These are phyloP conservation scores for Penicillium arizonense DNA, from an alignment of 495 filamentous ascomycete species.

Conservation along the genomic window DNA sequence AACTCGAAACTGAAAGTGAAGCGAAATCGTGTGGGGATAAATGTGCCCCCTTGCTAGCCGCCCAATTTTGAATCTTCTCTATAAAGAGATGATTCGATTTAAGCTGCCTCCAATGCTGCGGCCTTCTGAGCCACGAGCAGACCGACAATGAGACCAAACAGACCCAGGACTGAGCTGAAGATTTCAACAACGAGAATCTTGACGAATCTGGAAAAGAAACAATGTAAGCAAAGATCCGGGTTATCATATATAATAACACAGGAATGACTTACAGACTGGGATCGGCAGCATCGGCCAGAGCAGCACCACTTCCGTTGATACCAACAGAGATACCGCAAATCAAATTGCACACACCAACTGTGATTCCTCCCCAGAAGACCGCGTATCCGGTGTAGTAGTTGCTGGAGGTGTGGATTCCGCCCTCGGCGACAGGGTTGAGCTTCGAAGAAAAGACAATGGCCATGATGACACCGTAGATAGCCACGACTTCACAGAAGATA, in stretches of 20 bases:
- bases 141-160: slow-evolving; percentile 97
- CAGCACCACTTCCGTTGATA: slow-evolving; percentile 96
- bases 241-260: slow-evolving; percentile 4
- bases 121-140: slow-evolving; percentile 84
- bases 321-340: slow-evolving; percentile 96
- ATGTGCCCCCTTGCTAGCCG: slow-evolving; percentile 8
- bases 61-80: slow-evolving; percentile 1
- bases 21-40: background rate
- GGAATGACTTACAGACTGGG: slow-evolving; percentile 68
- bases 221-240: slow-evolving; percentile 16
- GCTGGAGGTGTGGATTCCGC: slow-evolving; percentile 57
- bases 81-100: background rate
- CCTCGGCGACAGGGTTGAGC: slow-evolving; percentile 54
- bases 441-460: slow-evolving; percentile 95
- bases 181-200: slow-evolving; percentile 99
- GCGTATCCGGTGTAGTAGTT: slow-evolving; percentile 96
- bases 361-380: slow-evolving; percentile 92
- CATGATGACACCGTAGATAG: slow-evolving; percentile 99
- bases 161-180: slow-evolving; percentile 94
- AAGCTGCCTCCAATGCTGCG: slow-evolving; percentile 60
- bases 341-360: slow-evolving; percentile 91
- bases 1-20: slow-evolving; percentile 20
- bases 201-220: slow-evolving; percentile 68
- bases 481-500: slow-evolving; percentile 99
- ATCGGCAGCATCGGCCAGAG: slow-evolving; percentile 93